Base-by-base conservation (phyloP, 2,329 filamentous ascomycete species). In the Eutypa lata region DNA sequence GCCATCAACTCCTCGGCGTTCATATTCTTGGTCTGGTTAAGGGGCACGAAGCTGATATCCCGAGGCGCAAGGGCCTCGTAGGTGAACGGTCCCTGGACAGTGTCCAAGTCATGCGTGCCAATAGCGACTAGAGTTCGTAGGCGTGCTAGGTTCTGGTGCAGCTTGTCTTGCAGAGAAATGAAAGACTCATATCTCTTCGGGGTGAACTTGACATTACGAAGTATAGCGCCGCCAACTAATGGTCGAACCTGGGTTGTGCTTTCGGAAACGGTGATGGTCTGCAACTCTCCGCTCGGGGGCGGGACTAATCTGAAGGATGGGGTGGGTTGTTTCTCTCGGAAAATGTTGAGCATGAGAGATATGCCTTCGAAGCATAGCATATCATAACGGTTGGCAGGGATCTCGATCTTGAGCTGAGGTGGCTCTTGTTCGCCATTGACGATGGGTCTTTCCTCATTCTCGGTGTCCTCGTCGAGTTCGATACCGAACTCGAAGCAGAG, bases 401-500 rank as follows among this genome's bases (percentile, higher is more conserved):
- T 96, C 73, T 97, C 93, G 68, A 99, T 97, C 81, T 97, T 97
- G 67, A 97, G 83, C 75, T 97, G 90, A 52, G 94, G 88, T 49
- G 90, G 84, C 74, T 96, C 90, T 73, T 95, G 89, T 62, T 87
- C 84, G 69, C 88, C 88, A 75, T 91, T 81, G 65, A 89, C 81
- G 53, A 88, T 76, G 31, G 89, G 89, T 46, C 90, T 80, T 60
- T 90, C 85, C 53, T 83, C 80, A 65, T 90, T 80, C 62, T 90
- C 88, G 48, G 90, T 94, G 72, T 99, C 94, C 77, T 97, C 93
- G 76, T 99, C 94, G 63, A 99, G 83, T 74, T 99, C 94, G 69
- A 99, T 95, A 55, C 92, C 92, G 69, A 96, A 99, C 67, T 99
- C 93, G 81, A 99, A 99, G 75, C 94, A 97, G 63, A 99, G 81